Evolutionary conservation across 225 moss, liverwort and hornwort genomes (phyloP), one percentile per base, ranked within the genome.

Genomic region (Anthoceros angustus): DNA sequence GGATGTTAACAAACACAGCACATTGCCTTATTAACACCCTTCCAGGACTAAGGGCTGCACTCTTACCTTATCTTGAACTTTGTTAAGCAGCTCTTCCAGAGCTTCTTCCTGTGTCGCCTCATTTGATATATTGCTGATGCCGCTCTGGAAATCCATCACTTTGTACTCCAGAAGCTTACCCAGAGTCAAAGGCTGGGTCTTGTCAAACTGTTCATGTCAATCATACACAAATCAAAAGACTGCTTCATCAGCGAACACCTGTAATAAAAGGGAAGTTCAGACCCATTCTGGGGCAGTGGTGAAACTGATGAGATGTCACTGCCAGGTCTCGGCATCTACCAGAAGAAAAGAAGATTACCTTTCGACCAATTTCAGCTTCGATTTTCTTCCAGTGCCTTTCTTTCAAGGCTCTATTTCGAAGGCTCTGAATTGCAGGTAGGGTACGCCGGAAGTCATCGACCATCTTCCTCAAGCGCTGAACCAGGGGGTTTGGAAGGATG

Each of bases 331-430:
- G n/a, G 23, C 16, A 55, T 7, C 55, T 55, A 8, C 4, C 55
- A 7, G 6, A 41, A 24, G 10, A 16, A 66, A 2, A 11, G 16
- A 42, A 42, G 42, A 10, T 8, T 46, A 77, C 81, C 81, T 68
- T 84, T 14, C 63, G 69, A 23, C 84, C 86, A 66, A 95, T 88
- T 3, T 83, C 79, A 39, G 46, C n/a, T 70, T 95, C 94, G 55
- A 95, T 88, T 71, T 90, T 90, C 49, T 88, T 95, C 94, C 94
- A 95, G 8, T 95, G 94, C 0, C 94, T 81, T 41, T 95, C 94
- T 80, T 72, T 80, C 6, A 95, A 72, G 40, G 84, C 84, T 0
- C 64, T 69, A 61, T 95, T 95, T 15, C 73, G 84, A 87, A 95
- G 87, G 41, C 88, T 95, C 72, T 95, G 94, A 50, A 95, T 80